Evolutionary conservation across 1,139 yeast species (phyloP), one percentile per base, ranked within the genome.

Genomic region (Geotrichum restrictum): DNA sequence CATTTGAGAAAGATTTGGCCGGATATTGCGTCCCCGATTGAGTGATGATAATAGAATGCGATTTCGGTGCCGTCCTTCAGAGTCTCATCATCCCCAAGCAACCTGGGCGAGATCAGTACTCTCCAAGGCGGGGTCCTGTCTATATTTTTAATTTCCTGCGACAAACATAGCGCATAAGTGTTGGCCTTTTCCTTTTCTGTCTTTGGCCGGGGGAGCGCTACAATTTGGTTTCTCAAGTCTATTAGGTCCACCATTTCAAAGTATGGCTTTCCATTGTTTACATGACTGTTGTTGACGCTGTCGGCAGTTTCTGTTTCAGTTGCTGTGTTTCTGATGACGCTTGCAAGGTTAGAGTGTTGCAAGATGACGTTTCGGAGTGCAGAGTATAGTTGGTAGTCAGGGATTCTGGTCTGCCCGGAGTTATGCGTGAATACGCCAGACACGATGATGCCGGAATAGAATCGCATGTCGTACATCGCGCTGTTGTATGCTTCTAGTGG

Each of bases 101-200:
- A 11, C 21, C 19, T 40, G 3, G 50, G 50, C 16, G 50, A 39
- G 8, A 47, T 34, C 22, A 47, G 6, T 1, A 47, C 18, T 40
- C 50, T 39, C 50, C 50, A 47, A 4, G 40, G 50, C 11, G 50
- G 50, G 5, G 33, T 24, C 4, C 16, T 27, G 3, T 14, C 40
- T 24, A 31, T 18, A 22, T 40, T 39, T 11, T 6, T 14, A 14
- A 47, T 21, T 32, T 39, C 33, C 22, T 39, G 33, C n/a, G 19
- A 16, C 31, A 47, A 14, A 19, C 19, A 47, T 21, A 14, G 11
- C 13, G 21, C n/a, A 16, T 47, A 45, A 6, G 21, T 14, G 8
- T 37, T 14, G 4, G 33, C 18, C 16, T 27, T 31, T n/a, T 40
- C 50, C 14, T 18, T 5, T 13, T 39, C 45, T 21, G 33, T 13